These are phyloP conservation scores for Cutaneotrichosporon sp. DNA, from an alignment of 1,284 basidiomycete genomes.

Conservation along the genomic window DNA sequence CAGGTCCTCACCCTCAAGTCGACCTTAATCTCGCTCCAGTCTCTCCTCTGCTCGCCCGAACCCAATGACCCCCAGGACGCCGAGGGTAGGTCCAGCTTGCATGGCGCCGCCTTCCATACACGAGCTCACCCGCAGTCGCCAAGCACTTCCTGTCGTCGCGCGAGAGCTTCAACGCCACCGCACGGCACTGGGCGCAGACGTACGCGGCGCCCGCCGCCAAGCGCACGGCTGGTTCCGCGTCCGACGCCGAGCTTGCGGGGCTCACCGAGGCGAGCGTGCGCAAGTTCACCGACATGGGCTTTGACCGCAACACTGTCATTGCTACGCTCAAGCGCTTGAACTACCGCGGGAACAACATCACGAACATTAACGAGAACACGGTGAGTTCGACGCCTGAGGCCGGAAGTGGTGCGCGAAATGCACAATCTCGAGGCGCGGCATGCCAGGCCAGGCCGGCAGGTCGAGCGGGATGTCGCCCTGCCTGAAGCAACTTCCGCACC, in stretches of 20 bases:
- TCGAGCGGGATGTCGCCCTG: background rate
- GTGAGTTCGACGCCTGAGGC: conserved; percentile 22
- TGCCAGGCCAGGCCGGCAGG: too few relatives aligned
- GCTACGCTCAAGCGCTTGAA: conserved; percentile 84
- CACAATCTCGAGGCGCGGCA: too few relatives aligned
- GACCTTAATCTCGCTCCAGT: conserved; percentile 93
- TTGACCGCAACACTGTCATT: conserved; percentile 60
- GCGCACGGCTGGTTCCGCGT: conserved; percentile 22
- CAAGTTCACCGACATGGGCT: conserved; percentile 57
- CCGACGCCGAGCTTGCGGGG: conserved; percentile 55
- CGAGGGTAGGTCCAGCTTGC: conserved; percentile 58
- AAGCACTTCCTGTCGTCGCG: conserved; percentile 93
- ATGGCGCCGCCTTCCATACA: too few relatives aligned
- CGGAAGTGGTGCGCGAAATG: too few relatives aligned
- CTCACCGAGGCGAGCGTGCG: conserved; percentile 56
- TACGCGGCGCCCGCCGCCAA: conserved; percentile 67
- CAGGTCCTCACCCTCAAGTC: conserved; percentile 90
- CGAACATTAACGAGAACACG: conserved; percentile 49
- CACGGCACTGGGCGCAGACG: conserved; percentile 88
- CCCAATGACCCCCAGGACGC: conserved; percentile 98
- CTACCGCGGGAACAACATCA: conserved; percentile 67
- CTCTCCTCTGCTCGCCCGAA: conserved; percentile 92
- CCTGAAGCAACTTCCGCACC: too few relatives aligned
- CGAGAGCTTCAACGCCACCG: conserved; percentile 85
- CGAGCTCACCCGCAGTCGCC: conserved; percentile 62